Conservation (phyloP, 345 rosid genomes). For the Eucalyptus tenuipes region DNA sequence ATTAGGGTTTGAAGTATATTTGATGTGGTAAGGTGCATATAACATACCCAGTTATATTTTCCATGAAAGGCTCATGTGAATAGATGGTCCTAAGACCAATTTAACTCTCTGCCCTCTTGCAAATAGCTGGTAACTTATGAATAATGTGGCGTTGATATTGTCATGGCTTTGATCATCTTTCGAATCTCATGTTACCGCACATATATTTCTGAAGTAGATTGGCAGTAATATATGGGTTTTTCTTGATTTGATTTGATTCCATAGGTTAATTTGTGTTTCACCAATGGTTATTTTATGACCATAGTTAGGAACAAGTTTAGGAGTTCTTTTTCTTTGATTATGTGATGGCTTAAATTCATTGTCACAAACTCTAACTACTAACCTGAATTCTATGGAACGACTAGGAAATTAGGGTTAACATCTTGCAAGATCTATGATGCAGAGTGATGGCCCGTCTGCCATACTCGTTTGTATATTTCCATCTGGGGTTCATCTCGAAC, state of each 20-base stretch:
- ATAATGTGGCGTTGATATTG: background rate
- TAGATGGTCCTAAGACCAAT: background rate
- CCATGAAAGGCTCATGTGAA: background rate
- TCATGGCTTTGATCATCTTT: background rate
- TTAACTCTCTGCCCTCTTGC: background rate
- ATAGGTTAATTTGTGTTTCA: background rate
- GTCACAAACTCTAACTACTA: background rate
- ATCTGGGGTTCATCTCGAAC: background rate
- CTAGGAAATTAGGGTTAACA: background rate
- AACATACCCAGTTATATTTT: background rate
- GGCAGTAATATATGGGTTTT: background rate
- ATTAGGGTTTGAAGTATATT: background rate
- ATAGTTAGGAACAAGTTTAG: background rate
- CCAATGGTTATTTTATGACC: background rate
- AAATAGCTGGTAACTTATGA: background rate
- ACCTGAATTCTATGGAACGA: background rate
- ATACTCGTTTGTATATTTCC: background rate
- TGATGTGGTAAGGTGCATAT: background rate
- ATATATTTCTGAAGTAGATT: background rate
- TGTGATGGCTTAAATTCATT: background rate
- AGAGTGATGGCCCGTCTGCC: background rate
- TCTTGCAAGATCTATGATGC: background rate
- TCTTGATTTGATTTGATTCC: background rate
- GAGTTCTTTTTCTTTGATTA: background rate
- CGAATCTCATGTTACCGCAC: background rate